These are phyloP conservation scores for Podospora pseudopauciseta DNA, from an alignment of 495 filamentous ascomycete genomes.

Conservation along the genomic window DNA sequence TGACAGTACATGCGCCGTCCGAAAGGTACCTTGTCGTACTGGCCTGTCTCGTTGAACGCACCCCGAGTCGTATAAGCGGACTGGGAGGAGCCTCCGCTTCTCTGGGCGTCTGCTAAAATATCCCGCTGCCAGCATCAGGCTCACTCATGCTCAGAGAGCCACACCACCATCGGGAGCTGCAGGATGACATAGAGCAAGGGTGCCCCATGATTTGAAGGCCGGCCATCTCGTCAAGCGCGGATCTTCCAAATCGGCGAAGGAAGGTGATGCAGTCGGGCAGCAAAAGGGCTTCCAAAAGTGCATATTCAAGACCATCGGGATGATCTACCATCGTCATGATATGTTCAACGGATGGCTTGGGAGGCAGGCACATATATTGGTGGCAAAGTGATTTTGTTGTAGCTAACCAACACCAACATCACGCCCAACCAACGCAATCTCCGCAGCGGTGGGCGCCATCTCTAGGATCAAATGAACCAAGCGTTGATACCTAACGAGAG, in stretches of 20 bases:
- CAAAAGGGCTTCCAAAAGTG: conserved; percentile 18
- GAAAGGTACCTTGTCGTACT: conserved; percentile 28
- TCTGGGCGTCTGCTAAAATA: conserved; percentile 7
- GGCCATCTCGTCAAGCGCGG: conserved; percentile 16
- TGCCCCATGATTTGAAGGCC: conserved; percentile 9
- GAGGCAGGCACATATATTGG: background rate
- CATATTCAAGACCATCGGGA: background rate
- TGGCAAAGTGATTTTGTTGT: background rate
- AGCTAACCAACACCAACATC: background rate
- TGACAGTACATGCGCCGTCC: conserved; percentile 18
- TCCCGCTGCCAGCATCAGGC: conserved; percentile 5
- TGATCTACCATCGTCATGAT: background rate
- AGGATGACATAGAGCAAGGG: conserved; percentile 17
- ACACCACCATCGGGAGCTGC: conserved; percentile 18
- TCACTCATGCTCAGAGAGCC: conserved; percentile 16
- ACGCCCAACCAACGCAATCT: background rate
- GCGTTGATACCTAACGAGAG: background rate
- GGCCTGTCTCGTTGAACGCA: conserved; percentile 9
- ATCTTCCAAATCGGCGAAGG: conserved; percentile 2
- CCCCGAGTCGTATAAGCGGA: background rate
- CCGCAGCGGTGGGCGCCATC: background rate
- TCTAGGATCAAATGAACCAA: background rate
- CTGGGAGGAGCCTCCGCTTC: background rate
- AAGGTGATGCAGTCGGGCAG: conserved; percentile 21
- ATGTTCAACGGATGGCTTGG: background rate